These are phyloP conservation scores for Colletotrichum navitas DNA, from an alignment of 2,329 filamentous ascomycete species.

Conservation along the genomic window DNA sequence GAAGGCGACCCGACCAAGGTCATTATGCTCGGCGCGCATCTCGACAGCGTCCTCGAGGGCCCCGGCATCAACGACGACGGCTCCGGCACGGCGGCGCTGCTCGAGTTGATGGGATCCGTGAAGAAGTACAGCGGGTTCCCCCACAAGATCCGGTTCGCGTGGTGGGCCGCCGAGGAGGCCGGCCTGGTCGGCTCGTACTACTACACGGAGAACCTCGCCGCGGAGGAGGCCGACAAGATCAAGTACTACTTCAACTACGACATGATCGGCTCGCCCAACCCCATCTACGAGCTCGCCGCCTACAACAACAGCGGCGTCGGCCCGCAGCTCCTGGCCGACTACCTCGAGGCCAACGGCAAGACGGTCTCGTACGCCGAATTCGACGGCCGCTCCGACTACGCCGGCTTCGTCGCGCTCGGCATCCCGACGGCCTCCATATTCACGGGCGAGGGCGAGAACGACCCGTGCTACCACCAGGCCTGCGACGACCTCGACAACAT, in stretches of 20 bases:
- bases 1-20: constrained; percentile 57
- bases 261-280: constrained; percentile 68
- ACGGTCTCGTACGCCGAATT: constrained; percentile 51
- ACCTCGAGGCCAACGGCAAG: constrained; percentile 51
- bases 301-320: constrained; percentile 55
- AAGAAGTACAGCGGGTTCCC: constrained; percentile 53
- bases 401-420: constrained; percentile 54
- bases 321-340: constrained; percentile 51
- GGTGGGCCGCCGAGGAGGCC: constrained; percentile 58
- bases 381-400: constrained; percentile 54
- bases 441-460: constrained; percentile 54
- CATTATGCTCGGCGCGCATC: constrained; percentile 57
- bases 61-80: constrained; percentile 58
- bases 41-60: constrained; percentile 55
- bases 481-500: constrained; percentile 58
- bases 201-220: constrained; percentile 54
- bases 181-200: constrained; percentile 58
- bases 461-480: constrained; percentile 55
- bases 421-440: constrained; percentile 57
- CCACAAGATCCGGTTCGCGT: constrained; percentile 58
- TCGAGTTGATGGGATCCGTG: constrained; percentile 54
- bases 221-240: constrained; percentile 64
- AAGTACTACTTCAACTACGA: constrained; percentile 78
- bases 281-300: constrained; percentile 51
- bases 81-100: constrained; percentile 52